These are phyloP conservation scores for Botryotinia convoluta DNA, from an alignment of 2,329 filamentous ascomycete species.

Conservation along the genomic window DNA sequence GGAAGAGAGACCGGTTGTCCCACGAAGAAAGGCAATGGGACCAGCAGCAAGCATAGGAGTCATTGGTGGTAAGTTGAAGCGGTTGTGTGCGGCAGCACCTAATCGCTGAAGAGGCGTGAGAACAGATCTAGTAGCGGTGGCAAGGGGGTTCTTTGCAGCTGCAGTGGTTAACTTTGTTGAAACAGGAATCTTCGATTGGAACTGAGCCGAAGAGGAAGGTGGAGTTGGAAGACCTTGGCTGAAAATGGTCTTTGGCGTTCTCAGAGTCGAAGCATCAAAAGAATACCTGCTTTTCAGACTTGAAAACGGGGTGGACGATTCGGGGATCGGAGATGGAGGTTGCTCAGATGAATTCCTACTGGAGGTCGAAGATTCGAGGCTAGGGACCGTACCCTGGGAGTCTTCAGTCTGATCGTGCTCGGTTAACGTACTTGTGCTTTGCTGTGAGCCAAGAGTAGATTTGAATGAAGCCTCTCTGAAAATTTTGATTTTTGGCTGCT, in stretches of 20 bases:
- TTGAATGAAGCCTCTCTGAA: conserved; percentile 21
- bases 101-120: conserved; percentile 38
- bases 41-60: conserved; percentile 25
- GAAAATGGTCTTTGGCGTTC: conserved; percentile 25
- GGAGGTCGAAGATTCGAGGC: conserved; percentile 29
- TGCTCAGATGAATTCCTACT: conserved; percentile 29
- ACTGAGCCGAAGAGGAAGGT: conserved; percentile 24
- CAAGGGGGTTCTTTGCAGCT: conserved; percentile 20
- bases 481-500: conserved; percentile 29
- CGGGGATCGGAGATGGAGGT: conserved; percentile 28
- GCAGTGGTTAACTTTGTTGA: conserved; percentile 27
- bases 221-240: conserved; percentile 26
- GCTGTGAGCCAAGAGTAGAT: conserved; percentile 2
- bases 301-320: not conserved
- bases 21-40: conserved; percentile 18
- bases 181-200: conserved; percentile 34
- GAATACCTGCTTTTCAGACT: conserved; percentile 30
- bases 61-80: conserved; percentile 28
- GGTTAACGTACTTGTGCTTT: not conserved
- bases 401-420: conserved; percentile 1
- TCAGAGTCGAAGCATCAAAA: conserved; percentile 23
- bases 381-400: conserved; percentile 28
- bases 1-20: conserved; percentile 28
- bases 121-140: not conserved
- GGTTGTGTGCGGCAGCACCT: conserved; percentile 31